Evolutionary conservation across 768 basidiomycete genomes (phyloP).

Genomic region (Lentinula boryana): DNA sequence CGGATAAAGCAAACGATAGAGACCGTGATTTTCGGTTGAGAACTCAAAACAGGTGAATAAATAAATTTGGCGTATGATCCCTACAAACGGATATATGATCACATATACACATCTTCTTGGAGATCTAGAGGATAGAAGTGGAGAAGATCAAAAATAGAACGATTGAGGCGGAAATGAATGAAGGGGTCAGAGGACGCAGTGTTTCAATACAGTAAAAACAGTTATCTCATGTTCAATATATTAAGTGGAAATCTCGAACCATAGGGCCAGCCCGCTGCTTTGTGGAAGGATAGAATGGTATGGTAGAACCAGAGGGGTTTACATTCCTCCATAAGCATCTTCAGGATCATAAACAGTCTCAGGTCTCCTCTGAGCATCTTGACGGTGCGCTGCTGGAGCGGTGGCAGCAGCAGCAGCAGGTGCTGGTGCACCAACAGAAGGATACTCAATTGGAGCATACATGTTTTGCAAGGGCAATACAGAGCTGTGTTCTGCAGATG

Average conservation of each 20-base stretch:
- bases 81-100: not conserved
- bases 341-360: constrained; percentile 55
- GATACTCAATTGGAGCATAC: not conserved
- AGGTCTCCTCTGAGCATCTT: constrained; percentile 30
- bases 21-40: no score
- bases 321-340: constrained; percentile 70
- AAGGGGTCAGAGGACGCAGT: not conserved
- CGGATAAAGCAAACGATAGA: no score
- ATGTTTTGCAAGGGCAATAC: not conserved
- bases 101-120: not conserved
- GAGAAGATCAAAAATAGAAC: not conserved
- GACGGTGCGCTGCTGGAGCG: not conserved
- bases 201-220: no score
- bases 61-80: not conserved
- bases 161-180: not conserved
- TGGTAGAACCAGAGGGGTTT: constrained; percentile 10
- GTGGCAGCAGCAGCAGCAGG: not conserved
- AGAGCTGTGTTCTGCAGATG: not conserved
- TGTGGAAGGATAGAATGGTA: not conserved
- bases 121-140: not conserved
- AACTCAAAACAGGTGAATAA: not conserved
- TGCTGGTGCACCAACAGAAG: not conserved
- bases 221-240: no score
- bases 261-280: not conserved
- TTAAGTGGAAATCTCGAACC: no score